Evolutionary conservation across 2,329 filamentous ascomycete genomes (phyloP), one percentile per base, ranked within the genome.

Genomic region (Blastomyces silverae): DNA sequence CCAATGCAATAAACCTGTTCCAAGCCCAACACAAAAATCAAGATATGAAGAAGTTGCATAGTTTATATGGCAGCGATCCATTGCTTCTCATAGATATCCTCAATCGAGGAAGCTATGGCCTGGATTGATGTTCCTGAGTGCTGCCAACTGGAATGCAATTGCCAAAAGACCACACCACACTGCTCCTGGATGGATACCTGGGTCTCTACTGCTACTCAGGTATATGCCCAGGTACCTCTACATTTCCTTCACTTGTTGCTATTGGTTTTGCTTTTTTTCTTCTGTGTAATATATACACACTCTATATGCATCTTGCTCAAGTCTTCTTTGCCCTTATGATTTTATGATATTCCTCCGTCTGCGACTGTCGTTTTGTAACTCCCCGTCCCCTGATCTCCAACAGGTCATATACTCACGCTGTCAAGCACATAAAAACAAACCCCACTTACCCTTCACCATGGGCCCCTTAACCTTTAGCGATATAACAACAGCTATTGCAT

Each of bases 401-500:
- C 17, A 46, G 8, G 5, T 2, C 28, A 25, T 20, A n/a, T 4
- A 15, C 13, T 44, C 31, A 34, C 20, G 0, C 46, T 48, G 20
- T 48, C n/a, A 25, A 44, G 44, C 61, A 17, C 28, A 22, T 34
- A 20, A 11, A 17, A 39, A 22, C n/a, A n/a, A n/a, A n/a, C n/a
- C 11, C n/a, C 10, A 3, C 11, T 42, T 22, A 22, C 34, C 37
- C 20, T 11, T 17, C 28, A 58, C 62, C 22, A 63, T 63, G 62
- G 39, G 52, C 7, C 37, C 53, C 11, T 46, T 48, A n/a, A 48
- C 53, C 39, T 48, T 58, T 5, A n/a, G 50, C 42, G 62, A 63
- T 34, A 31, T 63, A 37, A 57, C 62, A 37, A 53, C 61, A 31
- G 52, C 61, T 28, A 28, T 58, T 1, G 42, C 62, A 28, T 58